Percentiles rank a stretch among this genome's conserved stretches.
Conservation (phyloP, 2,329 filamentous ascomycete genomes). For the Hymenotorrendiella dingleyae region DNA sequence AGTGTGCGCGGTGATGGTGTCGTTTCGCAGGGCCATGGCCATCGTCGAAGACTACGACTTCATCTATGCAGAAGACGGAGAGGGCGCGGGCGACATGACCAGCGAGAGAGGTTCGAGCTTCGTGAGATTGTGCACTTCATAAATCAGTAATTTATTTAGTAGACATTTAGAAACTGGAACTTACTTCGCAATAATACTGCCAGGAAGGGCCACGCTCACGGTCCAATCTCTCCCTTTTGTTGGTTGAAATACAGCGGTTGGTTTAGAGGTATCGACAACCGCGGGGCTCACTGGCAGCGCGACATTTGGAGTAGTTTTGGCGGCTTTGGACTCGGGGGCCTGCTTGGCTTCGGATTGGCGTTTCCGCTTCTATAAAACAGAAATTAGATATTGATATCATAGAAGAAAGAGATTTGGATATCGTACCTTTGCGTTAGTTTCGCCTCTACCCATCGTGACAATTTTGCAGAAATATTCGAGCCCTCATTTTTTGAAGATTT, state of each 20-base stretch:
- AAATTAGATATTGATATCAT: not conserved
- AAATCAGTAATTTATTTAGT: not conserved
- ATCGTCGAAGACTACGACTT: slow-evolving; percentile 78
- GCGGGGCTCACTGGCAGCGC: slow-evolving; percentile 32
- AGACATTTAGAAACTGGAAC: slow-evolving; percentile 21
- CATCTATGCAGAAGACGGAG: slow-evolving; percentile 78
- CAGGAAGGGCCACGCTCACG: slow-evolving; percentile 70
- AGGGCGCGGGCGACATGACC: slow-evolving; percentile 75
- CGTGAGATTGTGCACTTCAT: slow-evolving; percentile 34
- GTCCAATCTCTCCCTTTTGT: slow-evolving; percentile 62
- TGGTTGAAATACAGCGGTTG: slow-evolving; percentile 63
- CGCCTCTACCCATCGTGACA: slow-evolving; percentile 28
- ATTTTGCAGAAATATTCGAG: too few relatives aligned
- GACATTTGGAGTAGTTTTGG: slow-evolving; percentile 12
- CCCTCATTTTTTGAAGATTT: too few relatives aligned
- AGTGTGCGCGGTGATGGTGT: slow-evolving; percentile 17
- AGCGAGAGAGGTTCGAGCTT: slow-evolving; percentile 67
- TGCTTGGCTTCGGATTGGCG: slow-evolving; percentile 23
- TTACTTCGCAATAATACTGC: slow-evolving; percentile 71
- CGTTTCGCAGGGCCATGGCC: slow-evolving; percentile 34
- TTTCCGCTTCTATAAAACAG: slow-evolving; percentile 28
- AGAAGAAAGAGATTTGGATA: too few relatives aligned
- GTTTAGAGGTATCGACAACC: slow-evolving; percentile 50
- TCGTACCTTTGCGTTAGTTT: slow-evolving; percentile 27
- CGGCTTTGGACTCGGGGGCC: slow-evolving; percentile 11